Evolutionary conservation across 306 rosid genomes (phyloP).

Genomic region (Boehmeria nivea): DNA sequence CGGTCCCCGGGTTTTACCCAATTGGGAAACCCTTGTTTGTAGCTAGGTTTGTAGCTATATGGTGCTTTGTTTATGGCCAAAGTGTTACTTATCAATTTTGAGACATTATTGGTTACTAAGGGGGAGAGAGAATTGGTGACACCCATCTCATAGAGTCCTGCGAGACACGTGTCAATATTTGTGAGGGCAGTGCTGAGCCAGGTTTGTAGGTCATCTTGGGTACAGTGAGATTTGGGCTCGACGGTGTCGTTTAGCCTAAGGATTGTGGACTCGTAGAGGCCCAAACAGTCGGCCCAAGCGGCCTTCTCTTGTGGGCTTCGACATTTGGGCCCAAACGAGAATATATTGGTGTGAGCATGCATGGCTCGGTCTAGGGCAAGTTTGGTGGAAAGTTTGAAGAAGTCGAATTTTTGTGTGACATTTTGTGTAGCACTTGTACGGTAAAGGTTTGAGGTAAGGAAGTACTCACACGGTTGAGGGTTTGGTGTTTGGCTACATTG

Average conservation of each 20-base stretch:
- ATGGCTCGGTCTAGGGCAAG: slow-evolving; percentile 46
- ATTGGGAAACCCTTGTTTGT: slow-evolving; percentile 47
- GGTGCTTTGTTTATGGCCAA: slow-evolving; percentile 46
- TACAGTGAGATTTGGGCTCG: slow-evolving; percentile 19
- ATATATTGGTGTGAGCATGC: slow-evolving; percentile 26
- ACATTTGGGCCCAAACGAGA: slow-evolving; percentile 45
- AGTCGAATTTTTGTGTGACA: slow-evolving; percentile 54
- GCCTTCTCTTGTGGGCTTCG: slow-evolving; percentile 33
- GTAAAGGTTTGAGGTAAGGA: slow-evolving; percentile 31
- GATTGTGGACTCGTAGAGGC: slow-evolving; percentile 50
- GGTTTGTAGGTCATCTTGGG: slow-evolving; percentile 46
- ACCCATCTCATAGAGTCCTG: slow-evolving; percentile 55
- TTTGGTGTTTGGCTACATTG: slow-evolving; percentile 88
- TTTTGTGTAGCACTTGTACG: slow-evolving; percentile 13
- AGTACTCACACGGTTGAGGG: slow-evolving; percentile 64
- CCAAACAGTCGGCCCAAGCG: slow-evolving; percentile 69
- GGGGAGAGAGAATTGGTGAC: slow-evolving; percentile 34
- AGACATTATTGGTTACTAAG: slow-evolving; percentile 49
- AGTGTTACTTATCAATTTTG: slow-evolving; percentile 52
- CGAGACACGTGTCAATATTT: slow-evolving; percentile 63
- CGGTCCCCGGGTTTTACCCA: slow-evolving; percentile 74
- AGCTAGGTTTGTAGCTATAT: slow-evolving; percentile 3
- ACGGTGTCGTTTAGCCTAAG: slow-evolving; percentile 42
- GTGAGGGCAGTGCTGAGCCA: slow-evolving; percentile 80
- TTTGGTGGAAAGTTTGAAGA: slow-evolving; percentile 40